phyloP scores from a whole-genome alignment of 768 basidiomycete species.

The Harrya chromipes region DNA sequence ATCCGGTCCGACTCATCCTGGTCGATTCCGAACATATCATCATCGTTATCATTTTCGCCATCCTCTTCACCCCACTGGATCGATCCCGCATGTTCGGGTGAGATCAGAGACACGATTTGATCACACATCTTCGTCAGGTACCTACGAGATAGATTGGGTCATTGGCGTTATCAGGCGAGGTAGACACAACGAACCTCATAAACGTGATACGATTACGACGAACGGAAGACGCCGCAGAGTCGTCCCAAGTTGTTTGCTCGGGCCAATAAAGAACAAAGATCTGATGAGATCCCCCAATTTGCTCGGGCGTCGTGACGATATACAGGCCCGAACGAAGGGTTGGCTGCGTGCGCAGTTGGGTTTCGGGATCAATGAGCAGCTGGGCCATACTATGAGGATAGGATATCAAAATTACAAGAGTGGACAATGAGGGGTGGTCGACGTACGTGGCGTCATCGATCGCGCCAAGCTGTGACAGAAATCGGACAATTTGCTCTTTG shows the following conservation, averaged over 20 bases:
- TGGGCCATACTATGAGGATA: conserved; percentile 6
- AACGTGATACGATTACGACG: conserved; percentile 55
- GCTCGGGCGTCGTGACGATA: conserved; percentile 9
- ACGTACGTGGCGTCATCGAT: conserved; percentile 43
- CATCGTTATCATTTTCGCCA: conserved; percentile 26
- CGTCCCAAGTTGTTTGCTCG: conserved; percentile 56
- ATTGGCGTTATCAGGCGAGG: not conserved
- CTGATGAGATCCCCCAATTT: conserved; percentile 10
- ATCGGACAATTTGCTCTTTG: conserved; percentile 46
- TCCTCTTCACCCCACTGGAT: conserved; percentile 44
- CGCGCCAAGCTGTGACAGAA: conserved; percentile 36
- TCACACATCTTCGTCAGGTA: conserved; percentile 61
- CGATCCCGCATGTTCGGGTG: conserved; percentile 42
- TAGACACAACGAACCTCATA: conserved; percentile 44
- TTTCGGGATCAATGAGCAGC: conserved; percentile 14
- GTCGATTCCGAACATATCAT: conserved; percentile 29
- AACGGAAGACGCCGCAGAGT: conserved; percentile 42
- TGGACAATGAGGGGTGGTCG: not conserved
- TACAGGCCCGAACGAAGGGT: conserved; percentile 23
- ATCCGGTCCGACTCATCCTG: conserved; percentile 46
- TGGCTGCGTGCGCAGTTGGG: conserved; percentile 2
- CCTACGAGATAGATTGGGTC: conserved; percentile 25
- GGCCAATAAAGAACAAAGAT: conserved; percentile 61
- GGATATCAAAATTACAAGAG: not conserved
- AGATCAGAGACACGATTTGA: conserved; percentile 50